Evolutionary conservation across 257 asterid species (phyloP), one percentile per base, ranked within the genome.

Genomic region (Oldenlandia corymbosa): DNA sequence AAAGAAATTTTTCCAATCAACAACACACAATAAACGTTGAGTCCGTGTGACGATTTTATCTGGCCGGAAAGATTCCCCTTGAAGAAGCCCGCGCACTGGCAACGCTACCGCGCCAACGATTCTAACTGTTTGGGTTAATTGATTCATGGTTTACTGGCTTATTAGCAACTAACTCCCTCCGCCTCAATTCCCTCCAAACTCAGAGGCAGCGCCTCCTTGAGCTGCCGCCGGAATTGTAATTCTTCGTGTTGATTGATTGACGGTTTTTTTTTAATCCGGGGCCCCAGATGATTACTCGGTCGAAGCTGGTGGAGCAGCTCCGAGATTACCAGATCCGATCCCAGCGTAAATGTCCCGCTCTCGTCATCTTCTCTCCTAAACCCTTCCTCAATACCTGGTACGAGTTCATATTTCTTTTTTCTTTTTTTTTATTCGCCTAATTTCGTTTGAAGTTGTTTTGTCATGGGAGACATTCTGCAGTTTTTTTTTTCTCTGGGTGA

Each of bases 271-370:
- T 3, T 12, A 2, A 47, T 39, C 65, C 11, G 51, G 36, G 64
- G n/a, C n/a, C 70, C 68, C 72, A 74, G 56, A 86, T 88, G 96
- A 89, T 89, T 79, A 89, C 96, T 68, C 86, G 95, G 52, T 86
- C 95, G 51, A 89, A 82, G 75, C 93, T 88, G 68, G 95, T 81
- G 36, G 95, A 88, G 80, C 95, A 88, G 75, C 87, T 88, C 72
- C 88, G 96, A 73, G 96, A 84, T 71, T 83, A 84, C 75, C 96
- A 88, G 91, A 87, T 86, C 93, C 82, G 96, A 74, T 82, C 93
- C 60, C 95, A 88, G 79, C 88, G 83, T 75, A 88, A 84, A 74
- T 88, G 88, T 51, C 81, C 95, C 1, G 81, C 85, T 23, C 93
- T 88, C 71, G 59, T 86, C 43, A 56, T 88, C 72, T 88, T 88